A percentile compares a stretch with the other conserved stretches of the same genome.
phyloP scores from a whole-genome alignment of 495 filamentous ascomycete genomes.

The Penicillium atrosanguineum region DNA sequence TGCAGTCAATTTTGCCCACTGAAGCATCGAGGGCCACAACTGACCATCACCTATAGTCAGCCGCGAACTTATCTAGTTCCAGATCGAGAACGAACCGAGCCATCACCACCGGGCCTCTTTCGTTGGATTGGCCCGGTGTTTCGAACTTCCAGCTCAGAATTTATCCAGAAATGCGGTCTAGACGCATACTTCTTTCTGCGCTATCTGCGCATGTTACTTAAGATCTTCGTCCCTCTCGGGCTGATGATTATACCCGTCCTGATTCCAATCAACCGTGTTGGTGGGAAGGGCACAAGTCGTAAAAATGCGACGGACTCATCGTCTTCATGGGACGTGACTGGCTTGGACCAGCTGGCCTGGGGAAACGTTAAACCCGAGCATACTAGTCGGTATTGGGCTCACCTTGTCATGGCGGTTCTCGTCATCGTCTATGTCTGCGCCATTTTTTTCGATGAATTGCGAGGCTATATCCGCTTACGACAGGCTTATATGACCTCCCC shows the following conservation, averaged over 20 bases:
- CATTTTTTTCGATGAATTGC: slow-evolving; percentile 82
- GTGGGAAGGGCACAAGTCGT: slow-evolving; percentile 60
- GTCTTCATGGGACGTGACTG: slow-evolving; percentile 52
- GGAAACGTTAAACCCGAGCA: slow-evolving; percentile 77
- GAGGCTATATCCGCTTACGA: slow-evolving; percentile 89
- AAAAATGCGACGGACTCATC: slow-evolving; percentile 40
- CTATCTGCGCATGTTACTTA: slow-evolving; percentile 87
- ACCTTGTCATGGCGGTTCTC: slow-evolving; percentile 76
- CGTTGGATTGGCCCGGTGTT: slow-evolving; percentile 70
- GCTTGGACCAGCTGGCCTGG: slow-evolving; percentile 82
- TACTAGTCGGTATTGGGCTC: slow-evolving; percentile 80
- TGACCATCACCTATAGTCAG: slow-evolving; percentile 48
- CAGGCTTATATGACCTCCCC: slow-evolving; percentile 95
- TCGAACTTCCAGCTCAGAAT: slow-evolving; percentile 75
- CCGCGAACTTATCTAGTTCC: slow-evolving; percentile 91
- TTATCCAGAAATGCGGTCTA: slow-evolving; percentile 91
- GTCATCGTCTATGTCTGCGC: slow-evolving; percentile 82
- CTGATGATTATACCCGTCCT: slow-evolving; percentile 80
- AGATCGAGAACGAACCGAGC: slow-evolving; percentile 73
- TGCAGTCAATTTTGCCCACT: background rate
- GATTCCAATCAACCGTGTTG: slow-evolving; percentile 75
- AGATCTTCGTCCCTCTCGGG: slow-evolving; percentile 84
- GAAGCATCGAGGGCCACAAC: background rate
- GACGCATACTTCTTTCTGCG: slow-evolving; percentile 98
- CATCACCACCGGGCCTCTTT: slow-evolving; percentile 68